A percentile compares a stretch with the other conserved stretches of the same genome.
These are phyloP conservation scores for Solanum aculeatissimum DNA, from an alignment of 305 asterid genomes.

Conservation along the genomic window DNA sequence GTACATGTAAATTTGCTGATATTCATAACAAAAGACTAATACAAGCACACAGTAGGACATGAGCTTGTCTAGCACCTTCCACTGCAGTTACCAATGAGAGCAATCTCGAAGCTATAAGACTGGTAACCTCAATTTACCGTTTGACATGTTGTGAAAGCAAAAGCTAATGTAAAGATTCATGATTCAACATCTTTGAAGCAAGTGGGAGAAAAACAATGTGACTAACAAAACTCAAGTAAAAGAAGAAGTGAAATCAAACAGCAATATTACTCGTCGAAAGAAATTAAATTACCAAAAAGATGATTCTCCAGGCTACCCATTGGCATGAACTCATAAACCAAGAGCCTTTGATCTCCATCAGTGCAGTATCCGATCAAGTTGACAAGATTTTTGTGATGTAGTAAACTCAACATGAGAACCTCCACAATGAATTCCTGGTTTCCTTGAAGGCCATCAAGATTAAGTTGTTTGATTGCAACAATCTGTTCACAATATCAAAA, in stretches of 20 bases:
- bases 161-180: not conserved
- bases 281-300: conserved; percentile 46
- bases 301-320: conserved; percentile 86
- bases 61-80: not conserved
- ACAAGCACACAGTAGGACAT: not conserved
- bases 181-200: not conserved
- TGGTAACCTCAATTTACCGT: not conserved
- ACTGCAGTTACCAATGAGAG: not conserved
- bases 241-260: not conserved
- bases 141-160: not conserved
- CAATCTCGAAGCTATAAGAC: not conserved
- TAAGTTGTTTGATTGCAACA: conserved; percentile 77
- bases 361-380: conserved; percentile 81
- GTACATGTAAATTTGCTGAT: not conserved
- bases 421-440: conserved; percentile 81
- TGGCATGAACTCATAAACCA: conserved; percentile 85
- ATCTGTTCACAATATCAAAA: conserved; percentile 22
- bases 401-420: conserved; percentile 72
- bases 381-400: conserved; percentile 77
- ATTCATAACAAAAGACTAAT: not conserved
- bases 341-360: conserved; percentile 72
- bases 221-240: not conserved
- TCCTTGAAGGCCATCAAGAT: conserved; percentile 84
- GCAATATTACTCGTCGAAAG: not conserved
- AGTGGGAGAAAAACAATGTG: not conserved